These are phyloP conservation scores for Eucalyptus regnans DNA, from an alignment of 345 rosid species.

Conservation along the genomic window DNA sequence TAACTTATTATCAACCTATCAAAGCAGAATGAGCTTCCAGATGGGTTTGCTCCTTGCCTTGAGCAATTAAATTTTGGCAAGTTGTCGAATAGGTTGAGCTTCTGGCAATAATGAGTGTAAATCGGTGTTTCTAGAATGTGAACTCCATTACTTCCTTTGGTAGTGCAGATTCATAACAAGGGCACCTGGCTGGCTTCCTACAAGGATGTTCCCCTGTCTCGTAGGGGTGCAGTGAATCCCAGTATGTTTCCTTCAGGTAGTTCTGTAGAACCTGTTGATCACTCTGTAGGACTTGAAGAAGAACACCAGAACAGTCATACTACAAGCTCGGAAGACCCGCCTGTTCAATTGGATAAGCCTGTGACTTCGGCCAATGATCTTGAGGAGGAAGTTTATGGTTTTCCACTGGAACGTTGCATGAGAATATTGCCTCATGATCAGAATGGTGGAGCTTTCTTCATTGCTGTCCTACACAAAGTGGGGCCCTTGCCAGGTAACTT, in stretches of 20 bases:
- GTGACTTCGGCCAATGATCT: conserved; percentile 11
- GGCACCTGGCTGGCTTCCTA: conserved; percentile 62
- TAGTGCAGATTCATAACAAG: conserved; percentile 57
- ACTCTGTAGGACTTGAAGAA: background rate
- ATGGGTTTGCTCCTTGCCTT: background rate
- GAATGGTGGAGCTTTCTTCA: conserved; percentile 88
- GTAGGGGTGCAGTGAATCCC: conserved; percentile 37
- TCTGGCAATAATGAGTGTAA: background rate
- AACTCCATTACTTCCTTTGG: background rate
- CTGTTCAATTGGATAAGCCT: conserved; percentile 2
- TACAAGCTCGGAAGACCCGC: conserved; percentile 14
- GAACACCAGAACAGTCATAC: conserved; percentile 11
- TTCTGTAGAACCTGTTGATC: conserved; percentile 5
- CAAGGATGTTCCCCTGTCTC: conserved; percentile 43
- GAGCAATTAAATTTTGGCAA: background rate
- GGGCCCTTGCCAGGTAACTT: conserved; percentile 60
- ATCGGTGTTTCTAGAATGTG: background rate
- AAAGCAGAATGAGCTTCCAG: background rate
- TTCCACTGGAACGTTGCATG: conserved; percentile 77
- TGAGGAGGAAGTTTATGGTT: conserved; percentile 54
- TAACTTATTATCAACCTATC: background rate
- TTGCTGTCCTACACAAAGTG: conserved; percentile 72
- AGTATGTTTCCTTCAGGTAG: conserved; percentile 88
- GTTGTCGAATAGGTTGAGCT: background rate
- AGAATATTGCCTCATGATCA: conserved; percentile 97